These are phyloP conservation scores for Solanum arcanum DNA, from an alignment of 257 asterid species.

Conservation along the genomic window DNA sequence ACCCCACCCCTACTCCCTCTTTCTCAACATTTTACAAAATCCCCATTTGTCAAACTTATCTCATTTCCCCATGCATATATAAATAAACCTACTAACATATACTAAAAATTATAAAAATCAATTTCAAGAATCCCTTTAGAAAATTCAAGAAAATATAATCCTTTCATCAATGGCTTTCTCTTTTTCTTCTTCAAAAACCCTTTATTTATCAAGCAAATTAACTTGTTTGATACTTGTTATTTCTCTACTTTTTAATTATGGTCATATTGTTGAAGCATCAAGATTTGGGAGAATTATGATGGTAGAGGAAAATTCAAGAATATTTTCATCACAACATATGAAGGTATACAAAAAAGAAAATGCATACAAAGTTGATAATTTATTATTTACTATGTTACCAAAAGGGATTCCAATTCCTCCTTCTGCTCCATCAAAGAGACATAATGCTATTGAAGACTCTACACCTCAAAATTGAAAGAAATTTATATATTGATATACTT, in stretches of 20 bases:
- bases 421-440: constrained; percentile 25
- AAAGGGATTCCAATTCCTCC: constrained; percentile 19
- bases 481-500: not conserved
- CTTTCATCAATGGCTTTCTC: not conserved
- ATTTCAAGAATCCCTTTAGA: not conserved
- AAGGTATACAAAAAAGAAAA: not conserved
- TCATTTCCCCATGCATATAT: constrained; percentile 10
- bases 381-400: constrained; percentile 7
- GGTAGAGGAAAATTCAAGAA: not conserved
- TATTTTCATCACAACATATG: constrained; percentile 5
- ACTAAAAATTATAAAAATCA: not conserved
- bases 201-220: not conserved
- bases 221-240: not conserved
- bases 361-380: not conserved
- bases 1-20: not conserved
- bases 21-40: not conserved
- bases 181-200: not conserved
- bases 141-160: not conserved
- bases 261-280: not conserved
- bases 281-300: constrained; percentile 6
- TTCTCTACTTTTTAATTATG: not conserved
- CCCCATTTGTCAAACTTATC: not conserved
- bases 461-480: not conserved
- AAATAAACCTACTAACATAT: not conserved
- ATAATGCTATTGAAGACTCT: constrained; percentile 8